These are phyloP conservation scores for Primulina tabacum DNA, from an alignment of 257 asterid genomes.

Conservation along the genomic window DNA sequence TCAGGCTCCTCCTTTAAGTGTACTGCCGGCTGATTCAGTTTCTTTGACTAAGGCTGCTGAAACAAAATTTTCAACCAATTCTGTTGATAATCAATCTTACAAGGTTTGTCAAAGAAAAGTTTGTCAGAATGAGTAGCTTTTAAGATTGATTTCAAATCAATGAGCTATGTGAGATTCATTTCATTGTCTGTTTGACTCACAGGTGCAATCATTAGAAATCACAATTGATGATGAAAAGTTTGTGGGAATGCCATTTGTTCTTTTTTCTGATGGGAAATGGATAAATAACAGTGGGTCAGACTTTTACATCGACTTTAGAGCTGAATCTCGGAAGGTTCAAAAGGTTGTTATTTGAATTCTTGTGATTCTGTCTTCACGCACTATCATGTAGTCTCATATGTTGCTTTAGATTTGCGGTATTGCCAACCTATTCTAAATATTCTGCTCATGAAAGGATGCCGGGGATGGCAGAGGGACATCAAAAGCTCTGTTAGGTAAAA, in stretches of 20 bases:
- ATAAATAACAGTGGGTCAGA: slow-evolving; percentile 76
- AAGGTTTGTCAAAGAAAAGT: slow-evolving; percentile 44
- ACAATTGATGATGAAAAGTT: slow-evolving; percentile 59
- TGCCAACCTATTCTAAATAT: slow-evolving; percentile 22
- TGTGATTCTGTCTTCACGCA: slow-evolving; percentile 19
- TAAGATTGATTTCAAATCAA: slow-evolving; percentile 2
- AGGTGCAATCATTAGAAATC: slow-evolving; percentile 79
- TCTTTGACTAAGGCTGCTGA: slow-evolving; percentile 61
- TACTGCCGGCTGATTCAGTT: slow-evolving; percentile 77
- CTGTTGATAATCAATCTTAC: slow-evolving; percentile 38
- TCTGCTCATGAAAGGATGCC: slow-evolving; percentile 39
- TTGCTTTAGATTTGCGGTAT: slow-evolving; percentile 11
- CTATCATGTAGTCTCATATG: background rate
- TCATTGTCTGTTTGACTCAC: slow-evolving; percentile 32
- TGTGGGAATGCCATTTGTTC: slow-evolving; percentile 97
- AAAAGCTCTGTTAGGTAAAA: slow-evolving; percentile 73
- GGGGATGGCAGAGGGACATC: slow-evolving; percentile 80
- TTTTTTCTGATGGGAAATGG: slow-evolving; percentile 76
- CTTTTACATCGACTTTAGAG: slow-evolving; percentile 65
- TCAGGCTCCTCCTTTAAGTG: slow-evolving; percentile 76
- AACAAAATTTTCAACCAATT: slow-evolving; percentile 51
- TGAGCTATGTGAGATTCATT: slow-evolving; percentile 20
- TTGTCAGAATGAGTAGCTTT: slow-evolving; percentile 11
- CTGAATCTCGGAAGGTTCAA: slow-evolving; percentile 39
- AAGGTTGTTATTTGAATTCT: slow-evolving; percentile 37